Conservation (phyloP, 257 asterid species). For the Sherardia arvensis region DNA sequence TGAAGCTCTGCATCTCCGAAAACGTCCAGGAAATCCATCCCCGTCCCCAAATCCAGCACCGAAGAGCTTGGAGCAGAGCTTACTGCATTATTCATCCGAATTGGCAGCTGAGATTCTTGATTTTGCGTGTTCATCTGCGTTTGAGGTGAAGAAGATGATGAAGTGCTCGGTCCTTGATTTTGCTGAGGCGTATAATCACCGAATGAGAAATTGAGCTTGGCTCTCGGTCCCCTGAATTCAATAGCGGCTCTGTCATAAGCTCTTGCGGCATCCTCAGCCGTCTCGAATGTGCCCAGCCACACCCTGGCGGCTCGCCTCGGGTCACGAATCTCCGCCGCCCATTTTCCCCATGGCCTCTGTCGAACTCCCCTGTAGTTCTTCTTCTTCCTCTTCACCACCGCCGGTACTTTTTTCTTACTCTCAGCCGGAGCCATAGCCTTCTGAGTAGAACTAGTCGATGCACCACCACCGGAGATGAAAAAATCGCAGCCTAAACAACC, state of each 20-base stretch:
- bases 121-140: background rate
- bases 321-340: constrained; percentile 92
- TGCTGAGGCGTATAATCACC: constrained; percentile 44
- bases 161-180: constrained; percentile 7
- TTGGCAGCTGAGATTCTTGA: constrained; percentile 2
- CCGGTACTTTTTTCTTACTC: constrained; percentile 16
- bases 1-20: constrained; percentile 45
- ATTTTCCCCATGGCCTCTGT: constrained; percentile 93
- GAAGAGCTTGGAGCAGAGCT: background rate
- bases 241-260: constrained; percentile 83
- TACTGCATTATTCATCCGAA: background rate
- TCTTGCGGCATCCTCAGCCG: constrained; percentile 76
- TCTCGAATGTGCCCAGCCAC: constrained; percentile 84
- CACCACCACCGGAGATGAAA: constrained; percentile 16
- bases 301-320: constrained; percentile 77
- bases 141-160: constrained; percentile 10
- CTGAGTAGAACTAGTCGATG: background rate
- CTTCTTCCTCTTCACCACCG: constrained; percentile 30
- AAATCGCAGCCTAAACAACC: constrained; percentile 73
- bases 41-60: constrained; percentile 18
- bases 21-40: constrained; percentile 30
- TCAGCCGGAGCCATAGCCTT: background rate
- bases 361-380: constrained; percentile 86
- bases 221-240: constrained; percentile 83
- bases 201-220: constrained; percentile 71